phyloP scores from a whole-genome alignment of 164 flowering plant genomes.

The Nelumbo lutea region DNA sequence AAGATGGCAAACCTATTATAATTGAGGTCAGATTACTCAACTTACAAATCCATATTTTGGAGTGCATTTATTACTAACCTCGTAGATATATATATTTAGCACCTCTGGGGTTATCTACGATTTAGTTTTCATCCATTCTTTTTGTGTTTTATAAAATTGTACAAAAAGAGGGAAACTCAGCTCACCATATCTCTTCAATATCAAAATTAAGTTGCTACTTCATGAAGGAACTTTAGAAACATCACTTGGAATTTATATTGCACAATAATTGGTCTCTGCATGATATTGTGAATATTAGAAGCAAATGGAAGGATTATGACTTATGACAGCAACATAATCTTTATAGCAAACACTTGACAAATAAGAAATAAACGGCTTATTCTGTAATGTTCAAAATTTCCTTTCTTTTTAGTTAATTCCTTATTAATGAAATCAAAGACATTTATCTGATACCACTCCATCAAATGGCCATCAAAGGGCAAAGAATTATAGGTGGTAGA shows the following conservation, averaged over 20 bases:
- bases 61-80: neutral
- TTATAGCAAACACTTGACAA: neutral
- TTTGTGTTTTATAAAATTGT: too few relatives aligned
- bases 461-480: neutral
- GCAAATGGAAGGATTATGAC: neutral
- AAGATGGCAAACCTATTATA: slow-evolving; percentile 98
- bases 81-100: too few relatives aligned
- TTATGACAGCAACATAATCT: neutral
- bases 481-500: neutral
- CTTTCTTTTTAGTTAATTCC: neutral
- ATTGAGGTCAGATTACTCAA: slow-evolving; percentile 65
- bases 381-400: neutral
- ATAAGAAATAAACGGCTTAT: neutral
- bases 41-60: neutral
- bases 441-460: neutral
- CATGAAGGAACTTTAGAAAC: neutral
- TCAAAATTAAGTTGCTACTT: neutral
- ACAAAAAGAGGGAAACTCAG: too few relatives aligned
- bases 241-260: neutral
- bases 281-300: neutral
- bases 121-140: too few relatives aligned
- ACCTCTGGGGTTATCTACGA: too few relatives aligned
- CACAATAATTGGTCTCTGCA: neutral
- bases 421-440: neutral
- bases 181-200: too few relatives aligned